Evolutionary conservation across 2,329 filamentous ascomycete species (phyloP), one percentile per base, ranked within the genome.

Genomic region (Xylariaceae sp.): DNA sequence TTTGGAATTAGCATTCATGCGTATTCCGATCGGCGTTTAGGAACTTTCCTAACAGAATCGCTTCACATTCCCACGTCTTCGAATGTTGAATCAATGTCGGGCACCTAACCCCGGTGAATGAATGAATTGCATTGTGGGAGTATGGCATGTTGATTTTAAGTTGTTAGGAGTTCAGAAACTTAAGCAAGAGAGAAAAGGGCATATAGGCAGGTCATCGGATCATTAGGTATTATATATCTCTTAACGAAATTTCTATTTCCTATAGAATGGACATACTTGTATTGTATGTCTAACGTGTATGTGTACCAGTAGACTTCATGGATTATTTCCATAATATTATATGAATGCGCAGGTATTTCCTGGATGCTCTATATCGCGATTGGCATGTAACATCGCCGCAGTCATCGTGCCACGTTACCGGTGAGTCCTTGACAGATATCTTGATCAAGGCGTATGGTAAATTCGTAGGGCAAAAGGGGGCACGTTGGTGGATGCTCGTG

Each of bases 111-210:
- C 23, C 17, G 36, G 47, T 26, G 36, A 39, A 59, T 49, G 31
- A 56, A 23, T 41, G 39, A 53, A 45, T 48, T 40, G 54, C 49
- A 54, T 58, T 43, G 28, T 36, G 48, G 53, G 58, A 60, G 53
- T 57, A 34, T 50, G 54, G 58, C 21, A 39, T 50, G 28, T 39
- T 53, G 7, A 31, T 50, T 46, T 54, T 47, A 33, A 9, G 11
- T 43, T 17, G 12, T 37, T 9, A 8, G 26, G 31, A 40, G 24
- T 39, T 51, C n/a, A 11, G 41, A 49, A 34, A 33, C 33, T 28
- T 17, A 3, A 24, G 33, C 21, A 31, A 28, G 37, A 49, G 16
- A 44, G 26, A 21, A 34, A 8, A 16, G 33, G 45, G 36, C 37
- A 43, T 54, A 43, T 48, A 41, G 36, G 43, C 34, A 34, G 37